Evolutionary conservation across 2,329 filamentous ascomycete genomes (phyloP).

Genomic region (Nemania sp.): DNA sequence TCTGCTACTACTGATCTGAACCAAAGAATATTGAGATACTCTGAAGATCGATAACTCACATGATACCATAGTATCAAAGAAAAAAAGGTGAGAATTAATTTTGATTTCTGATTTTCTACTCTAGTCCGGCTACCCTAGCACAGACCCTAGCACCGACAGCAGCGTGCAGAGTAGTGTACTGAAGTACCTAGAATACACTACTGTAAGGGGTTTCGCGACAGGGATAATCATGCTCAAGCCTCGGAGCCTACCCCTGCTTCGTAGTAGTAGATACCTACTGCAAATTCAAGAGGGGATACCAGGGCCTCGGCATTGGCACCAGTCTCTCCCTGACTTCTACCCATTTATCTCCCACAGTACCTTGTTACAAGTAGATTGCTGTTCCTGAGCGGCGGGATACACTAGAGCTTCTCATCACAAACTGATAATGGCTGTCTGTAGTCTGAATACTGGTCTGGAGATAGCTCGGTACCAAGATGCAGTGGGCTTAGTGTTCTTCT

Average conservation of each 20-base stretch:
- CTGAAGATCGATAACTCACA: neutral
- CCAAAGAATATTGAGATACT: too few relatives aligned
- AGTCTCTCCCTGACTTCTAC: neutral
- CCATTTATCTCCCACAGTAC: neutral
- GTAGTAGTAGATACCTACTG: too few relatives aligned
- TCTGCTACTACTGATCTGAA: neutral
- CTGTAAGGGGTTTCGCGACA: slow-evolving; percentile 14
- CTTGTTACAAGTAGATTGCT: neutral
- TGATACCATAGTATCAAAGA: neutral
- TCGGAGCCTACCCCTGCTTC: slow-evolving; percentile 15
- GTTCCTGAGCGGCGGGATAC: slow-evolving; percentile 12
- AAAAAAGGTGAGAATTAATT: neutral
- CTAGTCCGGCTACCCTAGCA: too few relatives aligned
- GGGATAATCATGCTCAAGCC: slow-evolving; percentile 8
- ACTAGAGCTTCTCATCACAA: neutral
- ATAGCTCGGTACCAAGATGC: slow-evolving; percentile 14
- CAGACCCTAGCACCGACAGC: too few relatives aligned
- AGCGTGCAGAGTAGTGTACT: too few relatives aligned
- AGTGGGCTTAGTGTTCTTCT: slow-evolving; percentile 11
- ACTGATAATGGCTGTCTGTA: slow-evolving; percentile 11
- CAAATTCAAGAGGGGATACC: too few relatives aligned
- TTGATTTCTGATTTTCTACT: slow-evolving; percentile 11
- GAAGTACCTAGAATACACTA: too few relatives aligned
- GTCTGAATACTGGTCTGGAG: slow-evolving; percentile 18
- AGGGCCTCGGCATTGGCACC: too few relatives aligned